Percentiles rank a stretch among this genome's conserved stretches.
Conservation (phyloP, 2,329 filamentous ascomycete genomes). For the Pseudofabraea citricarpa region DNA sequence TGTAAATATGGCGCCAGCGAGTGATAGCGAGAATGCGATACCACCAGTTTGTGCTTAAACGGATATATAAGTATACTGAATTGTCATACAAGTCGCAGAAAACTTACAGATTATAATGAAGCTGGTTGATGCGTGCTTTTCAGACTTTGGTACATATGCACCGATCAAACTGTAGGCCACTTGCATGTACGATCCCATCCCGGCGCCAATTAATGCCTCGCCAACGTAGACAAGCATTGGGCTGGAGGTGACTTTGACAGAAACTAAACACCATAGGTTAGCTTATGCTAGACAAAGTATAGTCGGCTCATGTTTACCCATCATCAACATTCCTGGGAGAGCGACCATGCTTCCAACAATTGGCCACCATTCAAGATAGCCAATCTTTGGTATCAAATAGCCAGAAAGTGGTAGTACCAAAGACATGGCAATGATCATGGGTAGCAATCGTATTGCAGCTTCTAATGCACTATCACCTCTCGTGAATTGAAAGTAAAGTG, state of each 20-base stretch:
- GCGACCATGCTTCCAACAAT: background rate
- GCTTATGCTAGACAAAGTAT: background rate
- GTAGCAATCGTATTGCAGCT: constrained; percentile 31
- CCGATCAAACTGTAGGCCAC: background rate
- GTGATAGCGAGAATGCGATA: background rate
- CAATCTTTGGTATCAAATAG: background rate
- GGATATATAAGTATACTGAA: background rate
- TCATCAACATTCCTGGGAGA: background rate
- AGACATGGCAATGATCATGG: constrained; percentile 19
- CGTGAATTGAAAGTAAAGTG: constrained; percentile 44
- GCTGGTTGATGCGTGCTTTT: background rate
- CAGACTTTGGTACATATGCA: background rate
- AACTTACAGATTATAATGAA: background rate
- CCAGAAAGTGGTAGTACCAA: background rate
- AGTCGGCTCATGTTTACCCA: background rate
- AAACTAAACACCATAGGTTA: background rate
- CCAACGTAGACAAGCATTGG: background rate
- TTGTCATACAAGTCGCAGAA: background rate
- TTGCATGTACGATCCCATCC: background rate
- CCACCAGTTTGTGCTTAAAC: background rate
- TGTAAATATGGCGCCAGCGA: background rate
- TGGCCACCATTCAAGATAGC: background rate
- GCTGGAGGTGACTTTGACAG: background rate
- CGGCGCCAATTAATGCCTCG: background rate
- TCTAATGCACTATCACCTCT: constrained; percentile 41